phyloP scores from a whole-genome alignment of 2,329 filamentous ascomycete genomes.

The Annulohypoxylon truncatum region DNA sequence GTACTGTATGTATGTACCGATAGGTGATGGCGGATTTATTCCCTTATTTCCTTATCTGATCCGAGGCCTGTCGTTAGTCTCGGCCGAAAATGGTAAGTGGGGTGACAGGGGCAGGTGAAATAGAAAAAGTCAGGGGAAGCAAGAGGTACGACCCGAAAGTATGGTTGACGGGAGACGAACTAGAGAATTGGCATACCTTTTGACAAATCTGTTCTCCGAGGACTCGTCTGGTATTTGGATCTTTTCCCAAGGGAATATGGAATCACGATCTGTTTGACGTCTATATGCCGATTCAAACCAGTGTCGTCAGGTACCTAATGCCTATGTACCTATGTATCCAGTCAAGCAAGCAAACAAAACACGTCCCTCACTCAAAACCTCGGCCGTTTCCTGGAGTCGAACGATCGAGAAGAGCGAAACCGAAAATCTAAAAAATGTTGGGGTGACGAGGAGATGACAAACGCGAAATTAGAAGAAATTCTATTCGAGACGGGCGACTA shows the following conservation, averaged over 20 bases:
- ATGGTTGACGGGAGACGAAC: not conserved
- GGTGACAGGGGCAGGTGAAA: not conserved
- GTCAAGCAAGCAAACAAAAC: not conserved
- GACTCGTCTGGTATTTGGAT: not conserved
- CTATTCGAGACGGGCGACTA: slow-evolving; percentile 26
- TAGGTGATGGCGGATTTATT: slow-evolving; percentile 7
- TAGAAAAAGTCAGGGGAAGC: not conserved
- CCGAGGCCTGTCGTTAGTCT: slow-evolving; percentile 18
- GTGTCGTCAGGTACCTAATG: not conserved
- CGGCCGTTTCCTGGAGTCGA: not conserved
- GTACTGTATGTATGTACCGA: too few species aligned
- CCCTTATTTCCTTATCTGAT: slow-evolving; percentile 32
- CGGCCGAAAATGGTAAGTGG: slow-evolving; percentile 28
- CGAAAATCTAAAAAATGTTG: not conserved
- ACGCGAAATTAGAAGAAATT: slow-evolving; percentile 29
- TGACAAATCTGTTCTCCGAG: not conserved
- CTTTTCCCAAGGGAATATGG: not conserved
- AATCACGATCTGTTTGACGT: not conserved
- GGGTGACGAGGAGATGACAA: slow-evolving; percentile 28
- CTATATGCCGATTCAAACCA: not conserved
- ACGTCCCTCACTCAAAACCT: not conserved
- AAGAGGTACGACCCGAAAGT: slow-evolving; percentile 7
- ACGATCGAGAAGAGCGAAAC: not conserved
- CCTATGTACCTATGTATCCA: not conserved
- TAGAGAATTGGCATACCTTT: slow-evolving; percentile 8